A percentile compares a stretch with the other conserved stretches of the same genome.
Conservation (phyloP, 306 rosid genomes). For the Dryas alaskensis region DNA sequence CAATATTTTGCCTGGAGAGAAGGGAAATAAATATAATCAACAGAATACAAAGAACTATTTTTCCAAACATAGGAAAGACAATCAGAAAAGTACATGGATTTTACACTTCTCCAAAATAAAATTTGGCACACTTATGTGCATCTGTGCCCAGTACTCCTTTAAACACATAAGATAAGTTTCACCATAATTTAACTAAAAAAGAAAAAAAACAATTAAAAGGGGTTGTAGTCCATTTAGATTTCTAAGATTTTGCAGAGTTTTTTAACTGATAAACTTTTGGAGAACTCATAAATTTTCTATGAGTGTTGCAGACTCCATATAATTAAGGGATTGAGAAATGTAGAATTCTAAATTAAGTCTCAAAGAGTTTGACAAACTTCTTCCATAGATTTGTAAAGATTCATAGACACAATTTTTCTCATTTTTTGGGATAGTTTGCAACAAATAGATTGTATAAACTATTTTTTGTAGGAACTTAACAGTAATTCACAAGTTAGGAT, state of each 20-base stretch:
- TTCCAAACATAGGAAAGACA: neutral
- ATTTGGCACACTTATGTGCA: neutral
- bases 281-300: neutral
- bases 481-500: no score
- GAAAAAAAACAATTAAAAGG: neutral
- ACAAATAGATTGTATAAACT: neutral
- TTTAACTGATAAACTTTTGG: neutral
- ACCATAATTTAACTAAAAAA: neutral
- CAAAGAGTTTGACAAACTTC: neutral
- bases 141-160: neutral
- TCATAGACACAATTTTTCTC: neutral
- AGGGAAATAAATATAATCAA: conserved; percentile 16
- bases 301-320: neutral
- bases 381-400: neutral
- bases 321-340: no score
- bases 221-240: neutral
- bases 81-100: neutral
- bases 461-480: no score
- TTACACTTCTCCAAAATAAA: neutral
- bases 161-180: neutral
- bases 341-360: neutral
- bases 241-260: neutral
- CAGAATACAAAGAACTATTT: neutral
- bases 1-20: conserved; percentile 81
- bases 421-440: neutral